Evolutionary conservation across 176 grass and related monocot genomes (phyloP), one percentile per base, ranked within the genome.

Genomic region (Pontederia crassipes): DNA sequence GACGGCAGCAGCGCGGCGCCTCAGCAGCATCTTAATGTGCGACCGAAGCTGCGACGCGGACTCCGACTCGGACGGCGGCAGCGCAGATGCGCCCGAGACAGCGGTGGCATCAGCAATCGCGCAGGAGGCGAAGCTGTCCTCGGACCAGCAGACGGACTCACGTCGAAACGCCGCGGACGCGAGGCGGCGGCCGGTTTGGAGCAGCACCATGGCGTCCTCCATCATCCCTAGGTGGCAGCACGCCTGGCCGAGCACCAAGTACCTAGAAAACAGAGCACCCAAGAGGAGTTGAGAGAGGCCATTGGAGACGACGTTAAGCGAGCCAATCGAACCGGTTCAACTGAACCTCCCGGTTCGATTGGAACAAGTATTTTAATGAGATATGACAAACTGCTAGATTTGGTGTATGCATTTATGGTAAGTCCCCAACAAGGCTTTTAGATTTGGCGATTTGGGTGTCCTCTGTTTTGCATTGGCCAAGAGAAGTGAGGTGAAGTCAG

Each of bases 201-300:
- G 76, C 2, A 98, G 82, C n/a, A 93, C 76, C 82, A 89, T 83
- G 52, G 94, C 88, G 45, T 98, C 94, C 65, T 98, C 94, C 17
- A 98, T 98, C 13, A 98, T 60, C 10, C 94, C 94, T 3, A 98
- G 79, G 73, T 93, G 88, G 58, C 81, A 85, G 63, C 88, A 92
- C 16, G 94, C 88, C 54, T 98, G 79, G 1, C 94, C 94, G 8
- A 98, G 57, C 12, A 83, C 84, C 67, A 86, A 64, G 65, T 98
- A 98, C 82, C 89, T 95, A 24, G 64, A 9, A 28, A 16, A 40
- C 15, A 6, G 32, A 28, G 11, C 11, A 80, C 2, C 13, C n/a
- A 40, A 40, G 47, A 64, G 10, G 45, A 50, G 8, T 10, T 9
- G 2, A 2, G 8, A 46, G 76, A 48, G 8, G 56, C 2, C 32